Evolutionary conservation across 306 rosid genomes (phyloP).

Genomic region (Lagenaria siceraria): DNA sequence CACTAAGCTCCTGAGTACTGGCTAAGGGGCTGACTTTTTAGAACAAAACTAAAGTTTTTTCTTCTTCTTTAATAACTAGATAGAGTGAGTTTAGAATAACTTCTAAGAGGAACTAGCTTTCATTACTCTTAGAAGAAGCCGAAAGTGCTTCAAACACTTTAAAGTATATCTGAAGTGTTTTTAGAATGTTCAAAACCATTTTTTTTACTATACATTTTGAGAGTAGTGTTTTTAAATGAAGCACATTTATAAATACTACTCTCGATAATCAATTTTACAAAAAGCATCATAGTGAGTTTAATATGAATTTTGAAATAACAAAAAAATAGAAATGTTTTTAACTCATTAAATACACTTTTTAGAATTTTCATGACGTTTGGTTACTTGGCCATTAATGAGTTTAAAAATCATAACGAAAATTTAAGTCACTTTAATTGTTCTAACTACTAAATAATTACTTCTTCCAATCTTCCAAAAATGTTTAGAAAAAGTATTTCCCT

Average conservation of each 20-base stretch:
- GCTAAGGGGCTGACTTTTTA: neutral
- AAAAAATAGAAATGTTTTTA: neutral
- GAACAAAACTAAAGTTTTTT: neutral
- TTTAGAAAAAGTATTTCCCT: neutral
- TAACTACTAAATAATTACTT: no score
- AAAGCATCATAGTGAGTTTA: neutral
- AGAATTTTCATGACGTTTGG: no score
- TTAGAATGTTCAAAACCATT: neutral
- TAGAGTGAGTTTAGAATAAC: neutral
- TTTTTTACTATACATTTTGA: neutral
- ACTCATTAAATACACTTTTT: neutral
- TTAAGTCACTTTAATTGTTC: neutral
- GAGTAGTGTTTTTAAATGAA: neutral
- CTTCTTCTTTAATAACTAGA: neutral
- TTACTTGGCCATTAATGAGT: neutral
- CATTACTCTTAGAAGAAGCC: neutral
- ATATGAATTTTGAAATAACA: neutral
- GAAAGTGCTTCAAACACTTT: neutral
- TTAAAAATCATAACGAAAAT: neutral
- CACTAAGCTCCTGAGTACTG: neutral
- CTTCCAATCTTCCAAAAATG: no score
- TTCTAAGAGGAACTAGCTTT: neutral
- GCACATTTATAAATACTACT: neutral
- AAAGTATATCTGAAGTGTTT: neutral
- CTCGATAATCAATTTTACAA: neutral